These are phyloP conservation scores for Penicillium hesseltinei DNA, from an alignment of 2,329 filamentous ascomycete genomes.

Conservation along the genomic window DNA sequence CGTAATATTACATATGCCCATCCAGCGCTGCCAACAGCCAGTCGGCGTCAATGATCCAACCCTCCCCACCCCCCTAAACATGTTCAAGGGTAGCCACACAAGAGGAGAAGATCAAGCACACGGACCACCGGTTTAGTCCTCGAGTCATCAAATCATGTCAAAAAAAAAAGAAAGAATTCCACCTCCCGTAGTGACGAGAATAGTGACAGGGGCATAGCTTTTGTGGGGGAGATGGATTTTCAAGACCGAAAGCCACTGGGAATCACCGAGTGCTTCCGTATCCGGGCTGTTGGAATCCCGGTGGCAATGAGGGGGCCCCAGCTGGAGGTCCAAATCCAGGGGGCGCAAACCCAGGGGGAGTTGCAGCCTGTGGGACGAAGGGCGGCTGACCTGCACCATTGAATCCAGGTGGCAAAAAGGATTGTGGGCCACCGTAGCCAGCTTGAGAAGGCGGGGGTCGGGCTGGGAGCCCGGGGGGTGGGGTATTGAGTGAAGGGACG, in stretches of 20 bases:
- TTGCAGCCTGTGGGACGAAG: constrained; percentile 41
- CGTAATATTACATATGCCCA: background rate
- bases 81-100: background rate
- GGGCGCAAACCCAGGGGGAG: constrained; percentile 50
- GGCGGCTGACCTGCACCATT: constrained; percentile 30
- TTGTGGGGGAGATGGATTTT: background rate
- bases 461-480: constrained; percentile 59
- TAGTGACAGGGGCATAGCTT: background rate
- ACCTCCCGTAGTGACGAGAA: background rate
- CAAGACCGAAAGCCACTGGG: background rate
- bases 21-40: background rate
- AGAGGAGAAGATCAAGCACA: background rate
- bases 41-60: background rate
- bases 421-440: constrained; percentile 62
- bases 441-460: constrained; percentile 67
- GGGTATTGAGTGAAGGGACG: constrained; percentile 43
- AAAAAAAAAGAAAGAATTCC: background rate
- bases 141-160: constrained; percentile 14
- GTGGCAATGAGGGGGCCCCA: constrained; percentile 38
- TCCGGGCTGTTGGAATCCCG: constrained; percentile 44
- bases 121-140: background rate
- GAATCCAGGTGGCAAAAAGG: constrained; percentile 43
- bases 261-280: constrained; percentile 40
- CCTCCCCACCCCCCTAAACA: background rate
- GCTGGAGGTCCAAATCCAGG: constrained; percentile 47